Percentiles rank a stretch among this genome's conserved stretches.
phyloP scores from a whole-genome alignment of 495 filamentous ascomycete species.

The Aspergillus panamensis region DNA sequence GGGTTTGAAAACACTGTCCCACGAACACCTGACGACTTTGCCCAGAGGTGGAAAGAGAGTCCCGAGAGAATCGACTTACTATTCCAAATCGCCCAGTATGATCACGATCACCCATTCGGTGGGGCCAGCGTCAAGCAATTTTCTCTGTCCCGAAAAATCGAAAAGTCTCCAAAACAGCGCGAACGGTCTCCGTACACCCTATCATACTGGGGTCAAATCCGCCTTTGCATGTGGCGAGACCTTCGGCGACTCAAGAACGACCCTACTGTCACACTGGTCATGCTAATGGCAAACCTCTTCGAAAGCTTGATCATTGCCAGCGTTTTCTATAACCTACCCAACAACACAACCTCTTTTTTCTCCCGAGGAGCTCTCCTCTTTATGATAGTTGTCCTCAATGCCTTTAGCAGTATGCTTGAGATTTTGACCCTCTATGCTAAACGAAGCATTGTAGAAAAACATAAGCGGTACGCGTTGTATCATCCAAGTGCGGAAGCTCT shows the following conservation, averaged over 20 bases:
- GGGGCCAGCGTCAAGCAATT: slow-evolving; percentile 20
- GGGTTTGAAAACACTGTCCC: slow-evolving; percentile 62
- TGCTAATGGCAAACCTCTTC: slow-evolving; percentile 64
- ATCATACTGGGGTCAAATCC: slow-evolving; percentile 31
- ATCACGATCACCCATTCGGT: slow-evolving; percentile 25
- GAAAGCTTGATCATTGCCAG: slow-evolving; percentile 74
- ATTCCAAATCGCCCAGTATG: slow-evolving; percentile 47
- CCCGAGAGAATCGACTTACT: slow-evolving; percentile 45
- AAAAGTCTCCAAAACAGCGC: slow-evolving; percentile 26
- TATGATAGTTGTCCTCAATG: slow-evolving; percentile 80
- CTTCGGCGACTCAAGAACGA: slow-evolving; percentile 57
- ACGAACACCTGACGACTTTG: slow-evolving; percentile 64
- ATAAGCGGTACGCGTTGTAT: slow-evolving; percentile 56
- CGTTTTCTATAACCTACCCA: slow-evolving; percentile 73
- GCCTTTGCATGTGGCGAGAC: slow-evolving; percentile 40
- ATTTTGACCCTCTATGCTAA: slow-evolving; percentile 53
- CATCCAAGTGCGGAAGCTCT: slow-evolving; percentile 54
- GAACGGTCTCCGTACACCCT: slow-evolving; percentile 35
- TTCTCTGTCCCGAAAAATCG: slow-evolving; percentile 16
- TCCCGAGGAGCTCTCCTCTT: slow-evolving; percentile 73
- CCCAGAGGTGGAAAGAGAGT: slow-evolving; percentile 54
- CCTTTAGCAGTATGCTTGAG: slow-evolving; percentile 70
- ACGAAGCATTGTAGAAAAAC: slow-evolving; percentile 59
- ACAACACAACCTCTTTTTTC: slow-evolving; percentile 63
- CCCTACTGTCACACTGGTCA: slow-evolving; percentile 59